Base-by-base conservation (phyloP, 805 yeast genomes). In the Jamesozyma hellenica region DNA sequence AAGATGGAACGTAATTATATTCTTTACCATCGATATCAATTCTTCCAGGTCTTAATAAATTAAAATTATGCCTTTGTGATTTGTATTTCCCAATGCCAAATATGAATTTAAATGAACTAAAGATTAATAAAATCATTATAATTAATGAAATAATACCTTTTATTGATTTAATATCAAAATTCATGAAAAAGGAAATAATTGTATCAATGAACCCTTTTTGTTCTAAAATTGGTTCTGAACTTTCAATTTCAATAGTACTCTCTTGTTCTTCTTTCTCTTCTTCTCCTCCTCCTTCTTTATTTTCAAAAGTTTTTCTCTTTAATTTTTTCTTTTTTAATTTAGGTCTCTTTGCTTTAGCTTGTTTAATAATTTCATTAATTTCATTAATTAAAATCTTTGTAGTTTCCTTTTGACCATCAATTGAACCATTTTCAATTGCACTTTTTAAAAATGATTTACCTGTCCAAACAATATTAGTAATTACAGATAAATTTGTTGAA, bases 401-500 rank as follows among this genome's bases (percentile, higher is more conserved):
- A 0, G 81, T 67, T 17, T 74, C 77, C 47, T 74, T 77, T 56
- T 83, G 94, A 0, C 92, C 94, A 31, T 78, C 77, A 41, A 79
- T 72, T 4, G 86, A 70, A 32, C 86, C 87, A 43, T 74, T 82
- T 52, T 83, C 94, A 45, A 83, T 75, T 0, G 82, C 77, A 16
- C 83, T 73, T 56, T 81, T 82, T 47, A 83, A 70, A 81, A 87
- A 79, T 27, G 85, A 77, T 48, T 76, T 77, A 6, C 82, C 83
- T 1, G 77, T 66, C 94, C 94, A 83, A 19, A 74, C 70, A 39
- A 82, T 72, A 36, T 63, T 68, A 1, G 82, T 79, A 3, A 75
- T 65, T 14, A 79, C 72, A 27, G 65, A 65, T 15, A 83, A 39
- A 18, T 59, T 63, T 1, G 90, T 79, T 2, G 60, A 37, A 52